Percentiles rank a stretch among this genome's conserved stretches.
phyloP scores from a whole-genome alignment of 768 basidiomycete genomes.

The Jaapia argillacea region DNA sequence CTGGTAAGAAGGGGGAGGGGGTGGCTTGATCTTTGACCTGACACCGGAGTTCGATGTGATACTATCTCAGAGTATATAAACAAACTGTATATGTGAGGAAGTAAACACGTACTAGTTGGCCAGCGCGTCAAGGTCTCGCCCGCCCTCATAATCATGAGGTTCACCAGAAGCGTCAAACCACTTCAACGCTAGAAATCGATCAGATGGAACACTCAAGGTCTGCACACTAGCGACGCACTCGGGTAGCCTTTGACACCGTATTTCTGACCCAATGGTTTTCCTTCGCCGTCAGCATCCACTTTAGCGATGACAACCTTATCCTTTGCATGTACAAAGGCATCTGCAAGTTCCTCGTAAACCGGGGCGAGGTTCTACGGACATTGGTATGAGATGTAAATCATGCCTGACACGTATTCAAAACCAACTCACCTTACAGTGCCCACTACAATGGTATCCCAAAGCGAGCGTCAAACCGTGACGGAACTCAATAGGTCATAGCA shows the following conservation, averaged over 20 bases:
- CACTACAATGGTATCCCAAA: no score
- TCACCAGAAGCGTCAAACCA: slow-evolving; percentile 75
- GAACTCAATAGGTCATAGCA: no score
- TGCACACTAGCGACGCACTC: slow-evolving; percentile 35
- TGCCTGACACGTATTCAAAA: neutral
- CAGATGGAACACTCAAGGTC: neutral
- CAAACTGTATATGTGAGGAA: neutral
- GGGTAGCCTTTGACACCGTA: slow-evolving; percentile 81
- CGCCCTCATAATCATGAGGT: slow-evolving; percentile 60
- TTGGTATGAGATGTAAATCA: neutral
- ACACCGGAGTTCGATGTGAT: slow-evolving; percentile 66
- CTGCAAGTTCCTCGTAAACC: slow-evolving; percentile 78
- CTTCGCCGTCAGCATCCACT: slow-evolving; percentile 85
- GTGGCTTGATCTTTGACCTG: slow-evolving; percentile 82
- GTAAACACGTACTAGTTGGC: slow-evolving; percentile 65
- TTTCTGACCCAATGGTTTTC: slow-evolving; percentile 64
- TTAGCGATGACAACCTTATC: slow-evolving; percentile 87
- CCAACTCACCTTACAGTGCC: slow-evolving; percentile 71
- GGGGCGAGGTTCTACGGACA: slow-evolving; percentile 74
- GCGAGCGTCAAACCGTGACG: no score
- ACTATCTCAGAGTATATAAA: no score
- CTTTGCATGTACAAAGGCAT: slow-evolving; percentile 70
- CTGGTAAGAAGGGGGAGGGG: slow-evolving; percentile 62
- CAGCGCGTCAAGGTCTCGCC: slow-evolving; percentile 73
- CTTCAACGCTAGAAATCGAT: slow-evolving; percentile 55